Evolutionary conservation across 306 rosid species (phyloP).

Genomic region (Carpinus fangiana): DNA sequence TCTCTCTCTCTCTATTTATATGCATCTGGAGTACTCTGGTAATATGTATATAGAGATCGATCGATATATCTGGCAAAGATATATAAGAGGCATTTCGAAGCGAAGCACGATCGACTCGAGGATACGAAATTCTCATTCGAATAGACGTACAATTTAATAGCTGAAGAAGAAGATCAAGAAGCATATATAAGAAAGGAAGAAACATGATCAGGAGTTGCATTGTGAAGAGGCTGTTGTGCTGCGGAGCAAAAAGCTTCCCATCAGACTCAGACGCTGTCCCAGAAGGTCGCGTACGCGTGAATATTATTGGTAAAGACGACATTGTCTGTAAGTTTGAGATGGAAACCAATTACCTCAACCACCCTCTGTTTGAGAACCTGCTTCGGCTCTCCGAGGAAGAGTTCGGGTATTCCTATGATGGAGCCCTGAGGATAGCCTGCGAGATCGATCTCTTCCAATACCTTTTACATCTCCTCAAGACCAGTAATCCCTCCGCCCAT

Average conservation of each 20-base stretch:
- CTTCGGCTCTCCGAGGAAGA: slow-evolving; percentile 14
- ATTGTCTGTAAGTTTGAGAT: slow-evolving; percentile 5
- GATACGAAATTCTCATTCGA: neutral
- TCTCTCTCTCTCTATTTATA: neutral
- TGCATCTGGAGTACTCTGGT: too few species aligned
- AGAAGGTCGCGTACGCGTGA: slow-evolving; percentile 5
- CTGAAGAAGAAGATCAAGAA: neutral
- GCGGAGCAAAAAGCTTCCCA: slow-evolving; percentile 8
- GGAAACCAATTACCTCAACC: slow-evolving; percentile 13
- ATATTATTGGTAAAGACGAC: slow-evolving; percentile 7
- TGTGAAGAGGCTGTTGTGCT: slow-evolving; percentile 6
- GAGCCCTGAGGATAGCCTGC: slow-evolving; percentile 7
- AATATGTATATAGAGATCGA: neutral
- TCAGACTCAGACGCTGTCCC: neutral
- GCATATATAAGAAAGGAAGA: neutral
- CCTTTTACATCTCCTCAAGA: slow-evolving; percentile 7
- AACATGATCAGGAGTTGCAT: neutral
- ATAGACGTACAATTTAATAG: neutral
- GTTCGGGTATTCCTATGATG: slow-evolving; percentile 15
- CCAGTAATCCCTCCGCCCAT: slow-evolving; percentile 7
- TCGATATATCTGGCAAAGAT: neutral
- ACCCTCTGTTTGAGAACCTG: slow-evolving; percentile 1
- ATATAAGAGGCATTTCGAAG: neutral
- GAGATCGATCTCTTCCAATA: slow-evolving; percentile 12
- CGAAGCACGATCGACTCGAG: neutral